Conservation (phyloP, 2,329 filamentous ascomycete species). For the Exophiala sp. region DNA sequence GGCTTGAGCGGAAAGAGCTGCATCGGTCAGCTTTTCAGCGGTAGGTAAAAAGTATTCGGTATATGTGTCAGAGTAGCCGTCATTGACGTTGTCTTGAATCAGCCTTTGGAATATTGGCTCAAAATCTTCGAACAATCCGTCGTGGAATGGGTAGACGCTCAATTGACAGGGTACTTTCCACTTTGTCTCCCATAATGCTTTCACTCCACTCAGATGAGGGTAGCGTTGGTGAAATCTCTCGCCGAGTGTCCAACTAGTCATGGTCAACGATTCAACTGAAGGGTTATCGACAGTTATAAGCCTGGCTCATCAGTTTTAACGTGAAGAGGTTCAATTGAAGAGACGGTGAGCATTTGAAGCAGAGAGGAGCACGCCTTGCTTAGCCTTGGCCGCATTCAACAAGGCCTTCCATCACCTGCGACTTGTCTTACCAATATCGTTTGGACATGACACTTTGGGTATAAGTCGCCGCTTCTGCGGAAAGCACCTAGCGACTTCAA, state of each 20-base stretch:
- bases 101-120: constrained; percentile 63
- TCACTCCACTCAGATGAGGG: constrained; percentile 39
- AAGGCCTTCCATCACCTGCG: no score
- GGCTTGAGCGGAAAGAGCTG: constrained; percentile 50
- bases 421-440: no score
- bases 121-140: constrained; percentile 66
- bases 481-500: no score
- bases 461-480: no score
- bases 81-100: constrained; percentile 59
- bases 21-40: constrained; percentile 54
- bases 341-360: not conserved
- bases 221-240: constrained; percentile 26
- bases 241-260: constrained; percentile 26
- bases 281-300: not conserved
- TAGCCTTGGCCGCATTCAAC: no score
- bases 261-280: not conserved
- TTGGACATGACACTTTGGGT: no score
- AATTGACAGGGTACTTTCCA: constrained; percentile 66
- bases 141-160: constrained; percentile 71
- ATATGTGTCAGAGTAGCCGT: constrained; percentile 63
- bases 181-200: constrained; percentile 69
- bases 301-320: not conserved
- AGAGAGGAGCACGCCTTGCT: no score
- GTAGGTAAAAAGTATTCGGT: constrained; percentile 60
- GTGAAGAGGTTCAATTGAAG: not conserved